Base-by-base conservation (phyloP, 805 yeast species). In the Dipodascus albidus region DNA sequence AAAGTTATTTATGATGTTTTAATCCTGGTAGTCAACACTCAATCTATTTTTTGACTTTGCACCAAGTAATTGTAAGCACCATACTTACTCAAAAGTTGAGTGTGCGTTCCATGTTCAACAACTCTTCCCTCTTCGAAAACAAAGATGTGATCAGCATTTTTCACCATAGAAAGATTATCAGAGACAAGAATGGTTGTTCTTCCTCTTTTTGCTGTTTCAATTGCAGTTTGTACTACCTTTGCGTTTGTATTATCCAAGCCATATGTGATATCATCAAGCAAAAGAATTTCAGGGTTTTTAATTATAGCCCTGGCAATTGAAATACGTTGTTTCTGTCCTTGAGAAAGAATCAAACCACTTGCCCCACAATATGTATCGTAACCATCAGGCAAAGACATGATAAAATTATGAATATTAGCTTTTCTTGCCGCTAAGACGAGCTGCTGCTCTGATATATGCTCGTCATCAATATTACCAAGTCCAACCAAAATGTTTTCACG, bases 111-210 rank as follows among this genome's bases (percentile, higher is more conserved):
- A 8, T 70, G 60, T 63, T 87, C 95, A 1, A 73, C 67, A 49
- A 87, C 78, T 49, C 68, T 67, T 19, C 95, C 95, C 51, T 73
- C 68, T 51, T 77, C 76, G 54, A 87, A 68, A 53, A 84, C 79
- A 53, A 76, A 76, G 33, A 87, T 83, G 51, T 72, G 72, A 52
- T 80, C 77, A 0, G 95, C 82, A 56, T 77, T 75, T 55, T 74
- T 72, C 55, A 85, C 83, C 0, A 89, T 83, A 55, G 81, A 78
- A 69, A 87, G 73, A 58, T 96, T 73, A 69, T 87, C 96, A 3
- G 96, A 95, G 66, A 87, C 85, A 59, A 95, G 87, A 59, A 87
- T 71, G 44, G 88, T 83, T 2, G 96, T 87, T 62, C 95, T 83
- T 41, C 83, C 75, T 47, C 70, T 60, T 57, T 87, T 85, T 57